These are phyloP conservation scores for Candida ascalaphidarum DNA, from an alignment of 805 yeast species.

Conservation along the genomic window DNA sequence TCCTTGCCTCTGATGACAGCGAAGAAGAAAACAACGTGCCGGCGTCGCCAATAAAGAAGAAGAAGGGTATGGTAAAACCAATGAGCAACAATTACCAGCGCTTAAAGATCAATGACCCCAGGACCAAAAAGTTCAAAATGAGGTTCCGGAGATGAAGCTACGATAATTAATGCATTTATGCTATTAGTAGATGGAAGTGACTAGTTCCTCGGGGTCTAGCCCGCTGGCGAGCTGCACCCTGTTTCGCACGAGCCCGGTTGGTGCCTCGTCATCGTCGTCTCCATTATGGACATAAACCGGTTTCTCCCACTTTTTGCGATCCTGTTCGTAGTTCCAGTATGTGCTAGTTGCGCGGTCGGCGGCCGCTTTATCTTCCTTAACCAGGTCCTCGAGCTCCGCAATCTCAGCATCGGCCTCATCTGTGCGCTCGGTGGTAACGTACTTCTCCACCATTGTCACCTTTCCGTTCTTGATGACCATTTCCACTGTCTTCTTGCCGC, in stretches of 20 bases:
- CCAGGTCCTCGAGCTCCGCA: conserved; percentile 23
- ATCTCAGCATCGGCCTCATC: conserved; percentile 29
- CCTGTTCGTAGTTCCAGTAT: conserved; percentile 56
- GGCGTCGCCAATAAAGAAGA: conserved; percentile 7
- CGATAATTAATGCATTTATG: not conserved
- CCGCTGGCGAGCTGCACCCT: conserved; percentile 19
- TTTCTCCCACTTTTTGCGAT: conserved; percentile 45
- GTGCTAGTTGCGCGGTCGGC: conserved; percentile 24
- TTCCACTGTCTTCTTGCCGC: conserved; percentile 67
- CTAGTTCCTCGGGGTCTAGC: conserved; percentile 15
- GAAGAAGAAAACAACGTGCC: conserved; percentile 3
- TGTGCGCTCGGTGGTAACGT: conserved; percentile 5
- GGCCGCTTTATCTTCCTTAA: conserved; percentile 13
- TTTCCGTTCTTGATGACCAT: conserved; percentile 78
- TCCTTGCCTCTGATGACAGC: conserved; percentile 7
- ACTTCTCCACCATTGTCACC: conserved; percentile 52
- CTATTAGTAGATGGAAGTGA: conserved; percentile 8
- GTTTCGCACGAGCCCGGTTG: conserved; percentile 1
- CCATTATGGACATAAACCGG: conserved; percentile 32
- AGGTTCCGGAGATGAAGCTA: conserved; percentile 23
- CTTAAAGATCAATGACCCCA: conserved; percentile 41
- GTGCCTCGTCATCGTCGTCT: not conserved
- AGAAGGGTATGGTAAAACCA: conserved; percentile 14
- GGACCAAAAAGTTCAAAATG: conserved; percentile 32
- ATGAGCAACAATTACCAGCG: conserved; percentile 44